Conservation (phyloP, 129 eudicot species). For the Pulicaria dysenterica region DNA sequence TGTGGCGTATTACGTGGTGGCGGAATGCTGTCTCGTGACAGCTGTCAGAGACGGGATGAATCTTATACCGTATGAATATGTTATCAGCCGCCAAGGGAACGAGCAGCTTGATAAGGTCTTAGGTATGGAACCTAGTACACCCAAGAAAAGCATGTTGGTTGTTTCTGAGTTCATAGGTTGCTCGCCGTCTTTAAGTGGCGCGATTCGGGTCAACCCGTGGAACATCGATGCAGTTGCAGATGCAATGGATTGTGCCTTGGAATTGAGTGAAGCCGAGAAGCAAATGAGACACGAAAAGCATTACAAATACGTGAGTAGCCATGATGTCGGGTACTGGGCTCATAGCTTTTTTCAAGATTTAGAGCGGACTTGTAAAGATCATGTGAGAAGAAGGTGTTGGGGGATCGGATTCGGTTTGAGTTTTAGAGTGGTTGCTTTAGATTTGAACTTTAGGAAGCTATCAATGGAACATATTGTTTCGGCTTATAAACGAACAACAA, state of each 20-base stretch:
- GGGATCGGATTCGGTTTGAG: slow-evolving; percentile 88
- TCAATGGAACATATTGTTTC: slow-evolving; percentile 86
- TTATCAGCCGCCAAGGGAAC: slow-evolving; percentile 75
- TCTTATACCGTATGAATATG: slow-evolving; percentile 80
- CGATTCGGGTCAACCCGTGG: slow-evolving; percentile 90
- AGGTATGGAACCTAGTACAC: slow-evolving; percentile 44
- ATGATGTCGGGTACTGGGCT: slow-evolving; percentile 86
- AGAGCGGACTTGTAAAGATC: slow-evolving; percentile 81
- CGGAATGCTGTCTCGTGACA: slow-evolving; percentile 82
- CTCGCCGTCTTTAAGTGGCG: slow-evolving; percentile 90
- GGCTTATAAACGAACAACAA: slow-evolving; percentile 66
- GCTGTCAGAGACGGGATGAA: slow-evolving; percentile 93
- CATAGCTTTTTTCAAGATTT: slow-evolving; percentile 74
- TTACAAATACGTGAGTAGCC: slow-evolving; percentile 79
- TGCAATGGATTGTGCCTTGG: slow-evolving; percentile 79
- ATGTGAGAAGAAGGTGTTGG: slow-evolving; percentile 76
- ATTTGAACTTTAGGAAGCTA: slow-evolving; percentile 67
- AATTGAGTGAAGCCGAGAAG: slow-evolving; percentile 70
- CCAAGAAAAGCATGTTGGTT: slow-evolving; percentile 75
- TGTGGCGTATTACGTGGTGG: slow-evolving; percentile 71
- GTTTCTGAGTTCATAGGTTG: slow-evolving; percentile 93
- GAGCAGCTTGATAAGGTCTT: slow-evolving; percentile 59
- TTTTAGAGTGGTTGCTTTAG: slow-evolving; percentile 82
- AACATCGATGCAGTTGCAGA: slow-evolving; percentile 80
- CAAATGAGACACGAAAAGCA: slow-evolving; percentile 83